These are phyloP conservation scores for Fusarium circinatum DNA, from an alignment of 2,329 filamentous ascomycete species.

Conservation along the genomic window DNA sequence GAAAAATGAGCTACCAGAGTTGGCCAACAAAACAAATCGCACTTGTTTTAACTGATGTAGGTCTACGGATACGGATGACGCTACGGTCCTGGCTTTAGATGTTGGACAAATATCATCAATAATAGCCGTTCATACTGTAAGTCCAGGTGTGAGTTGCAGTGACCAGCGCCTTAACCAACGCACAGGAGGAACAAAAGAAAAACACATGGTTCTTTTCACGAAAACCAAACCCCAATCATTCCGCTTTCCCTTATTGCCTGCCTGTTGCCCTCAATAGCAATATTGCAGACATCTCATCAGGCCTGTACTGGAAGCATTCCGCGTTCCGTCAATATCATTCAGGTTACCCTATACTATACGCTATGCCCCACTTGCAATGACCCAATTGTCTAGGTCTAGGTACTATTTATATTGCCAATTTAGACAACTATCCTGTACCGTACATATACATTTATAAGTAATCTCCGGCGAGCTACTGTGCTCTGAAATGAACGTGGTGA, in stretches of 20 bases:
- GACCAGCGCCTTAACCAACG: background rate
- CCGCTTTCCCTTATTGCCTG: no score
- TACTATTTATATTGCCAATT: slow-evolving; percentile 40
- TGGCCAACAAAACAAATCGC: background rate
- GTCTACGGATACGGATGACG: background rate
- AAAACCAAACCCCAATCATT: background rate
- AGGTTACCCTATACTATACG: slow-evolving; percentile 2
- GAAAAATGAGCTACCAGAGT: background rate
- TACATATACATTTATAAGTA: slow-evolving; percentile 46
- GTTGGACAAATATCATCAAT: background rate
- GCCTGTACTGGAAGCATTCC: background rate
- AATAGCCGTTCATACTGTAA: background rate
- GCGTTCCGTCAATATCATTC: background rate
- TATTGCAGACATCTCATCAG: background rate
- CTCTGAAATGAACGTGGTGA: slow-evolving; percentile 62
- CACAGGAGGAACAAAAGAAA: background rate
- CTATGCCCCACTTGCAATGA: background rate
- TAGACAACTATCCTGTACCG: slow-evolving; percentile 50
- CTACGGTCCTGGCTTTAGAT: background rate
- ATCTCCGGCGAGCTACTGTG: slow-evolving; percentile 58
- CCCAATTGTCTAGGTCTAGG: background rate
- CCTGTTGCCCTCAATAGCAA: background rate
- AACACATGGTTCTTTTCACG: background rate
- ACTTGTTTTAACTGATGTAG: background rate
- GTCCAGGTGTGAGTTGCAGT: background rate